Conservation (phyloP, 345 rosid species). For the Anastatica hierochuntica region DNA sequence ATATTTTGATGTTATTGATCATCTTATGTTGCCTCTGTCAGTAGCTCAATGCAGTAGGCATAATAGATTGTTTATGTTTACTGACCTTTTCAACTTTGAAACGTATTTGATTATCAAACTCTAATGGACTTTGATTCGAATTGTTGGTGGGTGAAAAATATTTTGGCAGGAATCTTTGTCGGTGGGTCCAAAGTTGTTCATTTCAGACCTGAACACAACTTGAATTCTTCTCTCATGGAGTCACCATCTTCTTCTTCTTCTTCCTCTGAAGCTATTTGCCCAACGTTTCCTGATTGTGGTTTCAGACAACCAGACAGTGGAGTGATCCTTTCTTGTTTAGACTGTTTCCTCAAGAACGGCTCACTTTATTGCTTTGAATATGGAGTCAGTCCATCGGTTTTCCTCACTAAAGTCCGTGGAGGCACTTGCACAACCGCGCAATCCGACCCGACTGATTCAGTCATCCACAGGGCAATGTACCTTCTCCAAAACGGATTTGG, state of each 20-base stretch:
- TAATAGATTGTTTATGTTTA: background rate
- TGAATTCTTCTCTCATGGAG: conserved; percentile 24
- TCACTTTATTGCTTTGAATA: conserved; percentile 75
- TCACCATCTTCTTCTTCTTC: conserved; percentile 21
- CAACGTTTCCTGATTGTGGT: conserved; percentile 88
- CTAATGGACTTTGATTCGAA: background rate
- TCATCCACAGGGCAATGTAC: conserved; percentile 85
- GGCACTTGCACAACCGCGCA: conserved; percentile 92
- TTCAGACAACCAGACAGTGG: conserved; percentile 78
- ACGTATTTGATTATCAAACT: too few relatives aligned
- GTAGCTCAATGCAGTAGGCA: background rate
- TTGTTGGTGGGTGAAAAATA: background rate
- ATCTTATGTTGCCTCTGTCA: background rate
- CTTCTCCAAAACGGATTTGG: conserved; percentile 97
- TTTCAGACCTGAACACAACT: conserved; percentile 58
- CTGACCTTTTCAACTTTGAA: background rate
- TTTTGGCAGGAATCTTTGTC: conserved; percentile 63
- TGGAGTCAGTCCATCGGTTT: conserved; percentile 59
- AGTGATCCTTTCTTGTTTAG: conserved; percentile 78
- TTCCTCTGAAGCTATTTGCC: conserved; percentile 42
- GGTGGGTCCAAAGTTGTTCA: conserved; percentile 99
- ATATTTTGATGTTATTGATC: too few relatives aligned
- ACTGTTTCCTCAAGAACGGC: conserved; percentile 85
- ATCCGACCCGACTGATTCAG: conserved; percentile 51
- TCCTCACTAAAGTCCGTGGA: conserved; percentile 78